Evolutionary conservation across 148 eudicot species (phyloP).

Genomic region (Amaranthus palmeri): DNA sequence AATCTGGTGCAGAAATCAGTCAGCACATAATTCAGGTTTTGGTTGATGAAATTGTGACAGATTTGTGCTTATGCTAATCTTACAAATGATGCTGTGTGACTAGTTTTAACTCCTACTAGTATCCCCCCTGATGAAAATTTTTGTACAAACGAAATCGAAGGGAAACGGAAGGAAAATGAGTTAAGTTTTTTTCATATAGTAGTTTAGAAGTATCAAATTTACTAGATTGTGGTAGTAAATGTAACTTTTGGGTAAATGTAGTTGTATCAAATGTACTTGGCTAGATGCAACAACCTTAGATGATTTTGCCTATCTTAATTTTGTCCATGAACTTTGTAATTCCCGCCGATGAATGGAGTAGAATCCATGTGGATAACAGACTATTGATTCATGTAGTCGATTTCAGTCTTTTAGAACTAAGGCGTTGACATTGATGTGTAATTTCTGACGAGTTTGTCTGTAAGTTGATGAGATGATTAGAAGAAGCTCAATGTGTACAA

Average conservation of each 20-base stretch:
- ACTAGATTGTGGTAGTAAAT: constrained; percentile 12
- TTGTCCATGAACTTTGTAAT: not conserved
- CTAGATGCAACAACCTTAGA: constrained; percentile 3
- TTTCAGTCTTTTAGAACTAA: too few species aligned
- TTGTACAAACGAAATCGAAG: constrained; percentile 34
- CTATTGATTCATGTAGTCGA: too few species aligned
- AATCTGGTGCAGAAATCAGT: constrained; percentile 49
- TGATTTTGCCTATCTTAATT: not conserved
- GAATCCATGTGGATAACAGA: too few species aligned
- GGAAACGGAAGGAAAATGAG: constrained; percentile 14
- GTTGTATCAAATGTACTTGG: not conserved
- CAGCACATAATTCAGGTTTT: constrained; percentile 44
- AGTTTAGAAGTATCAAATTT: not conserved
- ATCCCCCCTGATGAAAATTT: constrained; percentile 11
- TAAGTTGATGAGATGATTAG: too few species aligned
- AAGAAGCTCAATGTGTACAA: too few species aligned
- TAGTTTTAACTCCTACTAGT: not conserved
- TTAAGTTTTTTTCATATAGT: constrained; percentile 16
- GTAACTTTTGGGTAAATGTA: constrained; percentile 6
- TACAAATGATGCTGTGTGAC: not conserved
- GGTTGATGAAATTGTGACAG: constrained; percentile 70
- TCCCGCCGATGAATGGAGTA: not conserved
- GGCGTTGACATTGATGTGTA: too few species aligned
- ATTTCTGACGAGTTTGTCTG: too few species aligned
- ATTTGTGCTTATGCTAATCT: constrained; percentile 22